Base-by-base conservation (phyloP, 2,329 filamentous ascomycete species). In the Thelonectria rubi region DNA sequence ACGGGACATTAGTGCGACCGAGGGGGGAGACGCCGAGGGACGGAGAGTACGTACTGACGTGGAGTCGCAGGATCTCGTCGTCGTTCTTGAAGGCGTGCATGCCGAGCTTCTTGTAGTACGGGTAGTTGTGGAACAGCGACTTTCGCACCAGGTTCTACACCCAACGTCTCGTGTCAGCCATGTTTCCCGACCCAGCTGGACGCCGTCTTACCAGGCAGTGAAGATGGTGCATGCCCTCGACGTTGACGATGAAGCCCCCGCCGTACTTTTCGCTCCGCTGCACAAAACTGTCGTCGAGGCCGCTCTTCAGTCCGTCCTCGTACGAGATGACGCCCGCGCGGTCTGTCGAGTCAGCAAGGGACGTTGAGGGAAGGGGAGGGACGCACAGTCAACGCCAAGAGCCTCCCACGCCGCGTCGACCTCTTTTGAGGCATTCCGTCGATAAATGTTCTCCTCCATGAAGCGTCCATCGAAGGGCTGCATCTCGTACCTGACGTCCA, bases 341-440 rank as follows among this genome's bases (percentile, higher is more conserved):
- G 50, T 81, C 81, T 83, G 1, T 3, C 5, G 5, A 1, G 43
- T 73, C 21, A 69, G 65, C 37, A 5, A 18, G 20, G 5, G 18
- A 11, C 7, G 14, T n/a, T 4, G 17, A 21, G 8, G 17, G 5
- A 5, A 10, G 5, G 0, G 1, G 5, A 3, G 3, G 32, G 7
- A 58, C 80, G 63, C 62, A 86, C 83, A 86, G 15, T 84, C 79
- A 5, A 77, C 69, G 0, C 75, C 76, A 0, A 78, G 62, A 8
- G 70, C 74, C 14, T 75, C 78, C 86, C 86, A 89, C 0, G 85
- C 86, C 3, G 78, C 79, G 62, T 89, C 86, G 0, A 87, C 84
- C 52, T 85, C 82, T 0, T 82, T 80, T 0, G 81, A 77, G 1
- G 79, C 82, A 12, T 77, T 71, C 59, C 80, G 76, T 2, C 86